phyloP scores from a whole-genome alignment of 1,139 yeast genomes.

The Yamadazyma atlantica region DNA sequence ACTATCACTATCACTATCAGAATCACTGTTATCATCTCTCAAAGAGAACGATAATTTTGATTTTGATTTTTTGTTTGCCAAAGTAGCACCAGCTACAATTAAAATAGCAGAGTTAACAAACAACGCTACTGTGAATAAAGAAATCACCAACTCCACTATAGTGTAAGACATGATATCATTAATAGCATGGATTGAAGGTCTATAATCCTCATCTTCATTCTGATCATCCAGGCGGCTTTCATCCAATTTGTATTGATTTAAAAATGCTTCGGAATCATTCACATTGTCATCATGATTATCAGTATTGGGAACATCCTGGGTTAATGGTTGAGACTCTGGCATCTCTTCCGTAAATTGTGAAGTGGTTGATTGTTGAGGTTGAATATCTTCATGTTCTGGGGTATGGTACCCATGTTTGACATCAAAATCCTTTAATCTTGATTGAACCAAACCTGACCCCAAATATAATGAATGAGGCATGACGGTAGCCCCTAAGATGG shows the following conservation, averaged over 20 bases:
- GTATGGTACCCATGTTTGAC: conserved; percentile 55
- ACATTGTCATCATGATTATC: conserved; percentile 14
- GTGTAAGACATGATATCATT: conserved; percentile 67
- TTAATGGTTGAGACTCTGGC: conserved; percentile 1
- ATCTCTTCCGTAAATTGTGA: not conserved
- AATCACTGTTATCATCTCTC: conserved; percentile 17
- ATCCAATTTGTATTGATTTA: conserved; percentile 1
- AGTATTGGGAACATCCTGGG: not conserved
- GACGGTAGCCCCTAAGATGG: conserved; percentile 93
- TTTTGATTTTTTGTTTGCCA: conserved; percentile 19
- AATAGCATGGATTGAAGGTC: conserved; percentile 68
- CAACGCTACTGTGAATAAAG: conserved; percentile 72
- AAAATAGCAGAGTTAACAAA: conserved; percentile 80
- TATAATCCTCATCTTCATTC: conserved; percentile 38
- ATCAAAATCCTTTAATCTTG: conserved; percentile 83
- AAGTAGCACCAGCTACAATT: conserved; percentile 73
- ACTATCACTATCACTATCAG: conserved; percentile 48
- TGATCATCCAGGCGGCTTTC: not conserved
- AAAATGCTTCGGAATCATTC: not conserved
- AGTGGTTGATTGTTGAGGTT: not conserved
- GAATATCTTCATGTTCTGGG: conserved; percentile 15
- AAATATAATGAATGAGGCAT: conserved; percentile 95
- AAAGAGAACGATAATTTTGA: not conserved
- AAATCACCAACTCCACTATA: conserved; percentile 59
- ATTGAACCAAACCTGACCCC: conserved; percentile 92